Evolutionary conservation across 2,329 filamentous ascomycete genomes (phyloP).

Genomic region (Neurospora crassa): DNA sequence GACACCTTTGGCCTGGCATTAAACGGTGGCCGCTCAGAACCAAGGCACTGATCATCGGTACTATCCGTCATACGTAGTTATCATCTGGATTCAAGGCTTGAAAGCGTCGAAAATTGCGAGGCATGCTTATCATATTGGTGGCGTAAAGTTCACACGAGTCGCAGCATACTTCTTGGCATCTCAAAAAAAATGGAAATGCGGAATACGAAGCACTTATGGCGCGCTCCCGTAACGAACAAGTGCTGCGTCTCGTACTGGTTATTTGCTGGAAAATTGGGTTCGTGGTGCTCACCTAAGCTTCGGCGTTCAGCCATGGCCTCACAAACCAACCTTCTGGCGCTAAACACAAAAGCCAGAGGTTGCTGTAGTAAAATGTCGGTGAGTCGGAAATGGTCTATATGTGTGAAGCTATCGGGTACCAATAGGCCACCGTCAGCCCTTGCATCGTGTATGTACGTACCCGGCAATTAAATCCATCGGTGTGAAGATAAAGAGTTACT

Average conservation of each 20-base stretch:
- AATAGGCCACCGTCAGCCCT: not conserved
- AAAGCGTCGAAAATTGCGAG: not conserved
- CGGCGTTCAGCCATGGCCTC: not conserved
- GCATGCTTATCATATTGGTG: not conserved
- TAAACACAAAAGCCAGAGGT: not conserved
- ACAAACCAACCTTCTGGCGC: not conserved
- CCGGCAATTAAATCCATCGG: not conserved
- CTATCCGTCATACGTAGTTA: not conserved
- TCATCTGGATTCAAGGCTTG: not conserved
- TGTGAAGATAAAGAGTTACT: not conserved
- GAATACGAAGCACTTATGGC: not conserved
- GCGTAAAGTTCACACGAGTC: not conserved
- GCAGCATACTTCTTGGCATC: not conserved
- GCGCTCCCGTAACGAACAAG: not conserved
- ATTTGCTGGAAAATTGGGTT: not conserved
- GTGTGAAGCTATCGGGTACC: not conserved
- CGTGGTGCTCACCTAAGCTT: not conserved
- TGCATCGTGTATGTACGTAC: not conserved
- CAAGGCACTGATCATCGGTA: not conserved
- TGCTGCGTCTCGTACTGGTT: not conserved
- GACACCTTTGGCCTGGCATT: not conserved
- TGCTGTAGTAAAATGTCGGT: not conserved
- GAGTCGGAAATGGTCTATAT: not conserved
- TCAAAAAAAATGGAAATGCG: not conserved
- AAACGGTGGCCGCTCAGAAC: not conserved